phyloP scores from a whole-genome alignment of 345 rosid species.

The Salix suchowensis region DNA sequence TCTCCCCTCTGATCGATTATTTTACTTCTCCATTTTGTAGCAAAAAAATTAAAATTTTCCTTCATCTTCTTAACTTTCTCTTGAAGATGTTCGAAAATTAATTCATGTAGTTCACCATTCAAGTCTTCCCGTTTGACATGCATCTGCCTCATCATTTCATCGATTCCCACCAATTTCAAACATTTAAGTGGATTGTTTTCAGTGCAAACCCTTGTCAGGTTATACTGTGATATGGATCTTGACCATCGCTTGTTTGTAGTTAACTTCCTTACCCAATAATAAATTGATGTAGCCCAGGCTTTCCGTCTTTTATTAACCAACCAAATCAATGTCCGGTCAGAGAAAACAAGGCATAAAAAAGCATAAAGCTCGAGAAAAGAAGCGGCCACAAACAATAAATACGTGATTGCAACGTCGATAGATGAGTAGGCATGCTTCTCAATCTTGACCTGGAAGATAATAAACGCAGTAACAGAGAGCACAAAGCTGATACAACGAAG shows the following conservation, averaged over 20 bases:
- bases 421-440: background rate
- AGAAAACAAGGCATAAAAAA: background rate
- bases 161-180: background rate
- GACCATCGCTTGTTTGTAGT: slow-evolving; percentile 12
- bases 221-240: slow-evolving; percentile 16
- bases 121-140: slow-evolving; percentile 2
- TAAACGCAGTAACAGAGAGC: slow-evolving; percentile 7
- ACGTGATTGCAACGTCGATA: slow-evolving; percentile 29
- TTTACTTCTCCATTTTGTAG: background rate
- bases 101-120: background rate
- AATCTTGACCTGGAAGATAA: slow-evolving; percentile 4
- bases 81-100: slow-evolving; percentile 7
- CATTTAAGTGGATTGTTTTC: background rate
- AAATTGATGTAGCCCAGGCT: too few species aligned
- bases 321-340: background rate
- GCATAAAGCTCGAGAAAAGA: slow-evolving; percentile 25
- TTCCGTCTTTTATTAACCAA: too few species aligned
- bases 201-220: slow-evolving; percentile 1
- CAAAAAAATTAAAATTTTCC: fast-evolving
- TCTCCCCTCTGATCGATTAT: slow-evolving; percentile 6
- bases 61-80: background rate
- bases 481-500: slow-evolving; percentile 10
- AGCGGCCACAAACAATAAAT: slow-evolving; percentile 31
- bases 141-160: background rate
- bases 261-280: background rate